A percentile compares a stretch with the other conserved stretches of the same genome.
Evolutionary conservation across 2,329 filamentous ascomycete species (phyloP).

Genomic region (Botrytis elliptica): DNA sequence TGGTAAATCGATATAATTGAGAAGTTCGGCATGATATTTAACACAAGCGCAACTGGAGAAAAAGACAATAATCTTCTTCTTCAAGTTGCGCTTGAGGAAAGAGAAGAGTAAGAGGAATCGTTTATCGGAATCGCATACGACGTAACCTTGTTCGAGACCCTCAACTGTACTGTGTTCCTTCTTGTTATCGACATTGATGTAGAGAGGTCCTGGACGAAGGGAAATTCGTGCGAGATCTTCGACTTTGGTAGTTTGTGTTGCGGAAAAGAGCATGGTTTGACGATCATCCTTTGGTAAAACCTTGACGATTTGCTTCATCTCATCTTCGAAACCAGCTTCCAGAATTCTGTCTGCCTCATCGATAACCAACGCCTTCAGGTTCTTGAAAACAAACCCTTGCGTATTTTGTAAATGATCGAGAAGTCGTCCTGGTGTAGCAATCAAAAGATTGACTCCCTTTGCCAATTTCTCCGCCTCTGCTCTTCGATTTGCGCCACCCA

Average conservation of each 20-base stretch:
- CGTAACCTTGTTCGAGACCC: constrained; percentile 92
- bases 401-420: constrained; percentile 95
- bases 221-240: constrained; percentile 96
- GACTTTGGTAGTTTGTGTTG: constrained; percentile 97
- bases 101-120: constrained; percentile 92
- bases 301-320: constrained; percentile 96
- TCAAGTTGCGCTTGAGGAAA: constrained; percentile 87
- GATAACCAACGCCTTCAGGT: constrained; percentile 86
- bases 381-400: constrained; percentile 85
- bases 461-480: constrained; percentile 91
- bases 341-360: constrained; percentile 96
- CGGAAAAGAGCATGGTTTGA: constrained; percentile 98
- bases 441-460: constrained; percentile 92
- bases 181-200: constrained; percentile 93
- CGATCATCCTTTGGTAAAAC: constrained; percentile 83
- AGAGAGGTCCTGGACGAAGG: constrained; percentile 82
- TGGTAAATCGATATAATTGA: constrained; percentile 96
- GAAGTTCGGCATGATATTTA: constrained; percentile 90
- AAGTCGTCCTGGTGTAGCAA: constrained; percentile 88
- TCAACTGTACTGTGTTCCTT: constrained; percentile 91
- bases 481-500: constrained; percentile 86
- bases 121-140: constrained; percentile 89
- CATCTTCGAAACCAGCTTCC: constrained; percentile 97
- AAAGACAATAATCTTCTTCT: constrained; percentile 94
- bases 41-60: constrained; percentile 90